These are phyloP conservation scores for Mycena venus DNA, from an alignment of 768 basidiomycete genomes.

Conservation along the genomic window DNA sequence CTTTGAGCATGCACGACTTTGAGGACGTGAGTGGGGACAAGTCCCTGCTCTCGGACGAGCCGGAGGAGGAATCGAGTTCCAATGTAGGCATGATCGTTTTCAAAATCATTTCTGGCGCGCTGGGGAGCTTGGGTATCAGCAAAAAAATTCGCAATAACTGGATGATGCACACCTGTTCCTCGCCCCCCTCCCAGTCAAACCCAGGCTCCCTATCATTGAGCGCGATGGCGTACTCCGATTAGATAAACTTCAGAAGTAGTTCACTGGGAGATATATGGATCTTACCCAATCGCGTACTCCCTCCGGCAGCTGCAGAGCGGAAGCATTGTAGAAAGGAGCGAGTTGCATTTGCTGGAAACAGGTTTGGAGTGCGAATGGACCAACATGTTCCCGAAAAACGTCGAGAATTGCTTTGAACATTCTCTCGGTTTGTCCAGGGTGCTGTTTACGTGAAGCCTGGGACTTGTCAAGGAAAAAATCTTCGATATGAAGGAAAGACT, in stretches of 20 bases:
- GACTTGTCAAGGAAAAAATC: background rate
- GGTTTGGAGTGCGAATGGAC: slow-evolving; percentile 47
- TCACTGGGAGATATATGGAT: background rate
- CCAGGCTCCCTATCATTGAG: slow-evolving; percentile 21
- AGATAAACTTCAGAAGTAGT: background rate
- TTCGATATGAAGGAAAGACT: background rate
- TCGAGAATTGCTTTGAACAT: slow-evolving; percentile 41
- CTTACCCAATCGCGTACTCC: slow-evolving; percentile 45
- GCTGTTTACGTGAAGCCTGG: slow-evolving; percentile 43
- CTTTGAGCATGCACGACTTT: slow-evolving; percentile 29
- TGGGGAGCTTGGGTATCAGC: slow-evolving; percentile 6
- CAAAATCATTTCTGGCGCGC: slow-evolving; percentile 39
- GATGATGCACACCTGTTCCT: slow-evolving; percentile 30
- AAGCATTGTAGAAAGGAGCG: slow-evolving; percentile 44
- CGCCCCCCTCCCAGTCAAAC: slow-evolving; percentile 35
- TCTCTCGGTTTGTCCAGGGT: slow-evolving; percentile 40
- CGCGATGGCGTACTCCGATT: slow-evolving; percentile 37
- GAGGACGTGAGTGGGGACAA: slow-evolving; percentile 39
- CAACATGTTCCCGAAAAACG: slow-evolving; percentile 40
- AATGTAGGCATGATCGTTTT: slow-evolving; percentile 46
- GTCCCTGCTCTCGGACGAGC: slow-evolving; percentile 34
- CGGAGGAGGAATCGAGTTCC: slow-evolving; percentile 44
- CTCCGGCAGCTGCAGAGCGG: slow-evolving; percentile 39
- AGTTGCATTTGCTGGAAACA: slow-evolving; percentile 47
- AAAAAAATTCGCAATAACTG: background rate